Base-by-base conservation (phyloP, 306 rosid genomes). In the Fragaria iinumae region DNA sequence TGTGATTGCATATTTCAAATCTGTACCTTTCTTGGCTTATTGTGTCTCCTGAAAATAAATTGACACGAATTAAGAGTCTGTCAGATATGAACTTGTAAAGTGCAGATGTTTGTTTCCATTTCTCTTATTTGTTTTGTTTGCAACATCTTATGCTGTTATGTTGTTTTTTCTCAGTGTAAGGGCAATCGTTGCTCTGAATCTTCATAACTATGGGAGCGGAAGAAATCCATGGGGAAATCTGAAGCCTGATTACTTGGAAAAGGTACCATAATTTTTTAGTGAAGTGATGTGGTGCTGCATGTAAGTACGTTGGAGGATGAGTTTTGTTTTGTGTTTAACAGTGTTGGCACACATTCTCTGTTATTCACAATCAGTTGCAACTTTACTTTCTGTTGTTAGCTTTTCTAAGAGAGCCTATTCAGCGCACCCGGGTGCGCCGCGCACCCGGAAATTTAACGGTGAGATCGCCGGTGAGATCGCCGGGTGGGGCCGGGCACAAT, bases 151-250 rank as follows among this genome's bases (percentile, higher is more conserved):
- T 71, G 59, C 45, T 63, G 60, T 81, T 64, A 73, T 76, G 59
- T 74, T 72, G 64, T 88, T 81, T 82, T 73, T 66, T 77, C 81
- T 80, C 86, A 96, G 99, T 76, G 99, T 96, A 53, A 89, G 99
- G 89, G 90, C 98, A 64, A 86, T 96, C 72, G 98, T 96, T 82
- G 97, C 89, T 56, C 77, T 96, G 78, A 96, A 96, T 87, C 98
- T 96, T 79, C 95, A 87, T 87, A 96, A 84, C 91, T 96, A 96
- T 69, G 99, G 93, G 69, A 91, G 99, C 77, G 99, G 99, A 84
- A 89, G 98, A 83, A 88, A 96, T 82, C 99, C 99, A 20, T 96
- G 99, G 99, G 99, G 98, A 83, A 86, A 86, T 82, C 84, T 84
- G 43, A 88, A 88, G 78, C 98, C 97, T 43, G 90, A 92, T 18